Evolutionary conservation across 306 rosid genomes (phyloP).

Genomic region (Trifolium dubium): DNA sequence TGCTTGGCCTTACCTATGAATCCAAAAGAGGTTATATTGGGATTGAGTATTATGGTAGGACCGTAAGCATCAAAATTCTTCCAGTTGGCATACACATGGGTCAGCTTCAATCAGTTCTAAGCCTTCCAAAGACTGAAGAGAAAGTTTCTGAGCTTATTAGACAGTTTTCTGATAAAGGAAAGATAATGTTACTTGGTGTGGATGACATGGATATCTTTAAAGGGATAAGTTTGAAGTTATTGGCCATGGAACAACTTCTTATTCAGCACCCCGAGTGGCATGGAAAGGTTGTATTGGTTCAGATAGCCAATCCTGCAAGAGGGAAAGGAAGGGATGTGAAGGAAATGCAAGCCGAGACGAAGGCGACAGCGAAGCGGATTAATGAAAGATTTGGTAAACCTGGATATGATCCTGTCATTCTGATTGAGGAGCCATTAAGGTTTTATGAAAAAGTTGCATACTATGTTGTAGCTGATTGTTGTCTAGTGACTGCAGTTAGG

Average conservation of each 20-base stretch:
- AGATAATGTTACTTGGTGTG: slow-evolving; percentile 62
- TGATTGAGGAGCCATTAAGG: slow-evolving; percentile 74
- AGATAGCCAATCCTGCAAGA: slow-evolving; percentile 87
- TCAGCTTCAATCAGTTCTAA: slow-evolving; percentile 74
- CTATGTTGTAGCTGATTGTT: slow-evolving; percentile 81
- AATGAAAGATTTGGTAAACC: slow-evolving; percentile 70
- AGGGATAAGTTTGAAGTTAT: slow-evolving; percentile 80
- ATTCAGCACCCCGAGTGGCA: slow-evolving; percentile 67
- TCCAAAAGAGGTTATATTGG: slow-evolving; percentile 87
- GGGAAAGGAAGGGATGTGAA: slow-evolving; percentile 79
- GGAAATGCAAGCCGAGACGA: slow-evolving; percentile 71
- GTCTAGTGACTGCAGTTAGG: slow-evolving; percentile 84
- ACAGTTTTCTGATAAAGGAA: slow-evolving; percentile 51
- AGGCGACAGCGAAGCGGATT: slow-evolving; percentile 61
- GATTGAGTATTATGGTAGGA: slow-evolving; percentile 83
- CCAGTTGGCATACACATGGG: slow-evolving; percentile 92
- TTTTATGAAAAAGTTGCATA: slow-evolving; percentile 83
- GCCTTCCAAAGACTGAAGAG: slow-evolving; percentile 59
- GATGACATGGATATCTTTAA: slow-evolving; percentile 92
- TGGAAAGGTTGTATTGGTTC: slow-evolving; percentile 77
- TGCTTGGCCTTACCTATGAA: slow-evolving; percentile 79
- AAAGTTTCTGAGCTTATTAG: slow-evolving; percentile 47
- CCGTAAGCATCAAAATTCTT: slow-evolving; percentile 82
- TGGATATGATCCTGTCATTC: slow-evolving; percentile 78
- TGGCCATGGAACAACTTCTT: slow-evolving; percentile 91